phyloP scores from a whole-genome alignment of 306 rosid genomes.

The Vigna nakashimae region DNA sequence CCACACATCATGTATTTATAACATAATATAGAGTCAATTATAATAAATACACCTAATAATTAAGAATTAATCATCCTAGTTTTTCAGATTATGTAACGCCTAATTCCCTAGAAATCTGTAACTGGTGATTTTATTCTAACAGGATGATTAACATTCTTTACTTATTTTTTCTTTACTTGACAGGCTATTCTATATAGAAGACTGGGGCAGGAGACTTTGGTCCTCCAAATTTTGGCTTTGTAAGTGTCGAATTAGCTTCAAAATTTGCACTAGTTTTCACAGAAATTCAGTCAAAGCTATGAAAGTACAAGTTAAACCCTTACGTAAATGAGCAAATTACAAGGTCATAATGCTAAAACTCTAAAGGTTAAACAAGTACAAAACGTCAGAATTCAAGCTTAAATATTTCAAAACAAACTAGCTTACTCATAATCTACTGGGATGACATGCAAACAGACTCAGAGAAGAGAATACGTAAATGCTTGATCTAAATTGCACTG shows the following conservation, averaged over 20 bases:
- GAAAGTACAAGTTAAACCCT: neutral
- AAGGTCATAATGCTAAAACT: neutral
- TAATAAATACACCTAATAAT: no score
- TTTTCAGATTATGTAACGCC: no score
- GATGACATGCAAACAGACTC: neutral
- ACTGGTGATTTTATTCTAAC: no score
- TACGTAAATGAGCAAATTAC: neutral
- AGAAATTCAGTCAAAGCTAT: conserved; percentile 5
- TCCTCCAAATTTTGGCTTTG: conserved; percentile 96
- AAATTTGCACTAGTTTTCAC: conserved; percentile 14
- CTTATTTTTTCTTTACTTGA: conserved; percentile 39
- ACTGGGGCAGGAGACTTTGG: conserved; percentile 95
- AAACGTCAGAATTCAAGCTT: neutral
- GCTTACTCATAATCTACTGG: neutral
- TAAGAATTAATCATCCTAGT: no score
- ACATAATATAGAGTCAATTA: no score
- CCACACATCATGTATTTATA: no score
- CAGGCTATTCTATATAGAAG: conserved; percentile 96
- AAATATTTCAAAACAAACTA: neutral
- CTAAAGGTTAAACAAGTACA: neutral
- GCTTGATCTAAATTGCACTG: no score
- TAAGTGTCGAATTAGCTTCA: conserved; percentile 57
- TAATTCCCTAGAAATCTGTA: no score
- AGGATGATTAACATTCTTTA: neutral
- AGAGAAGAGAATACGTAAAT: neutral